Conservation (phyloP, 176 grass and related monocot genomes). For the Oryza glumipatula region DNA sequence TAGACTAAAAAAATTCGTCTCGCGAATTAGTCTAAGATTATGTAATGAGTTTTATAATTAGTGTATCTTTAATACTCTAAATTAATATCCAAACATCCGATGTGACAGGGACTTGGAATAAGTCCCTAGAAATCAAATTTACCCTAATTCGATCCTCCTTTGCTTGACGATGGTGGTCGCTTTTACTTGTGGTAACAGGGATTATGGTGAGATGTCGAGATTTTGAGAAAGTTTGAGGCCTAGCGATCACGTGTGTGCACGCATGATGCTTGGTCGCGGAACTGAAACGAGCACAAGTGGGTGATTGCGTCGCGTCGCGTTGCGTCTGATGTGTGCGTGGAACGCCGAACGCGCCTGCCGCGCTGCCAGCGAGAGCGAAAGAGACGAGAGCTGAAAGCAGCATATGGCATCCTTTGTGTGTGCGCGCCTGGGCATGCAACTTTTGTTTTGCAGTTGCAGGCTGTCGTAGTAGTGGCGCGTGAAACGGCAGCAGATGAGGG, state of each 20-base stretch:
- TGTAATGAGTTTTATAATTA: no score
- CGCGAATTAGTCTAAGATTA: no score
- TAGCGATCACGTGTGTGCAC: background rate
- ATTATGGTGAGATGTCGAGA: background rate
- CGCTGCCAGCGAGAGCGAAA: background rate
- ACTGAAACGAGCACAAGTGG: background rate
- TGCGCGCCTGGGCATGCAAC: background rate
- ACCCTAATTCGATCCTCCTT: background rate
- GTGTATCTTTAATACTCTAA: no score
- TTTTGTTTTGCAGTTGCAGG: conserved; percentile 15
- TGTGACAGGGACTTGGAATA: no score
- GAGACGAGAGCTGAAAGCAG: background rate
- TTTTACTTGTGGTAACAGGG: background rate
- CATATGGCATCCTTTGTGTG: background rate
- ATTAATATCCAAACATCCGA: no score
- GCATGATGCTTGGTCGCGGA: background rate
- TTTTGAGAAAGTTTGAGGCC: background rate
- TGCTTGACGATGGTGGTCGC: background rate
- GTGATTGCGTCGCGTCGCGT: background rate
- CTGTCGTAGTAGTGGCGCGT: background rate
- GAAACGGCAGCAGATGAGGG: background rate
- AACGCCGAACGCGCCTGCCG: background rate
- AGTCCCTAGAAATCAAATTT: no score
- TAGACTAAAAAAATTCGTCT: no score
- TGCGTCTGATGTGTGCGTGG: background rate